A percentile compares a stretch with the other conserved stretches of the same genome.
phyloP scores from a whole-genome alignment of 2,329 filamentous ascomycete species.

The Pseudofabraea citricarpa region DNA sequence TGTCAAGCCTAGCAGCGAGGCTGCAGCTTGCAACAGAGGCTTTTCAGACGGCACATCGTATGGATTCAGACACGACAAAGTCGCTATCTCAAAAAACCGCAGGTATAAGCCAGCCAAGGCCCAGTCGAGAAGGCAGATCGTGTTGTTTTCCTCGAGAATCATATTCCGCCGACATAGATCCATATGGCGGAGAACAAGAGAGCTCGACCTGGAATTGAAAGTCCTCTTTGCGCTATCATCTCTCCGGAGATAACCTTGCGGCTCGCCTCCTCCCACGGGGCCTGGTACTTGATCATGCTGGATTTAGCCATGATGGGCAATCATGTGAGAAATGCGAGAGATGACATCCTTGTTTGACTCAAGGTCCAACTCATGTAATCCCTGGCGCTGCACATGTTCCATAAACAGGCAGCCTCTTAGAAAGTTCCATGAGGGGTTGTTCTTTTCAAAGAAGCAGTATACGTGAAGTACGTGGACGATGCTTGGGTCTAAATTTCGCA shows the following conservation, averaged over 20 bases:
- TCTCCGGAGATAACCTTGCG: slow-evolving; percentile 18
- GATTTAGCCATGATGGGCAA: slow-evolving; percentile 12
- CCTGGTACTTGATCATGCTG: slow-evolving; percentile 10
- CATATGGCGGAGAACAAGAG: slow-evolving; percentile 23
- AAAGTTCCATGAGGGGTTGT: neutral
- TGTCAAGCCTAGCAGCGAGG: slow-evolving; percentile 12
- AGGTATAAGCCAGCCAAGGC: slow-evolving; percentile 20
- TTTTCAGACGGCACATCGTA: slow-evolving; percentile 15
- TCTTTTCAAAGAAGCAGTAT: slow-evolving; percentile 15
- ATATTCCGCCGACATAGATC: slow-evolving; percentile 23
- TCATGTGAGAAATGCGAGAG: slow-evolving; percentile 12
- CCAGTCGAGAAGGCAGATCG: slow-evolving; percentile 23
- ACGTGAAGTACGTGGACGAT: slow-evolving; percentile 18
- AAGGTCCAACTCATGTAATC: slow-evolving; percentile 11
- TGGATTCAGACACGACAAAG: slow-evolving; percentile 13
- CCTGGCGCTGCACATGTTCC: slow-evolving; percentile 19
- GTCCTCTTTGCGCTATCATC: slow-evolving; percentile 6
- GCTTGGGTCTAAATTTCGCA: slow-evolving; percentile 10
- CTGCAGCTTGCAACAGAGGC: slow-evolving; percentile 9
- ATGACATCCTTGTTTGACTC: slow-evolving; percentile 8
- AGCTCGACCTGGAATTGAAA: slow-evolving; percentile 7
- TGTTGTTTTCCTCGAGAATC: slow-evolving; percentile 19
- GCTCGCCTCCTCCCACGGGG: slow-evolving; percentile 13
- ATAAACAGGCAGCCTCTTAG: slow-evolving; percentile 21
- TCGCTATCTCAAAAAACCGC: slow-evolving; percentile 19